A percentile compares a stretch with the other conserved stretches of the same genome.
phyloP scores from a whole-genome alignment of 2,329 filamentous ascomycete species.

The Escovopsis sp. region DNA sequence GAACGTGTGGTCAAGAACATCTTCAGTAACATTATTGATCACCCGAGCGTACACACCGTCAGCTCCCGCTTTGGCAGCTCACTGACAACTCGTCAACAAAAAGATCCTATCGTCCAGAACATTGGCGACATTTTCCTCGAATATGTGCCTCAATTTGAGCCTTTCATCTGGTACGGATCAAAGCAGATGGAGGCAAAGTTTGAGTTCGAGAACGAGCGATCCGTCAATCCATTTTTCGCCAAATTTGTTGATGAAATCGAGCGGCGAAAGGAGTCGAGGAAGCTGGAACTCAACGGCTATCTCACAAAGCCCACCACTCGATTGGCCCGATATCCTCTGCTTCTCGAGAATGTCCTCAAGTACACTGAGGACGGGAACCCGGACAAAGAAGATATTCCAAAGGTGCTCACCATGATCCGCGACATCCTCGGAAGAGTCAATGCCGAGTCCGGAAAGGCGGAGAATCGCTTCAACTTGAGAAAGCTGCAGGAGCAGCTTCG shows the following conservation, averaged over 20 bases:
- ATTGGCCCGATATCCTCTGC: constrained; percentile 79
- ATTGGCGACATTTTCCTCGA: constrained; percentile 91
- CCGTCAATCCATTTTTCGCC: constrained; percentile 67
- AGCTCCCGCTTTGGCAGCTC: constrained; percentile 78
- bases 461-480: constrained; percentile 92
- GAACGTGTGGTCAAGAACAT: constrained; percentile 89
- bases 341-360: constrained; percentile 84
- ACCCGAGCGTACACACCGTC: constrained; percentile 66
- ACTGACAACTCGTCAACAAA: constrained; percentile 82
- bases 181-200: constrained; percentile 95
- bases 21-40: constrained; percentile 87
- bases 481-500: constrained; percentile 83
- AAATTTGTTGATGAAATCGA: constrained; percentile 96
- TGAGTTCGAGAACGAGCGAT: constrained; percentile 93
- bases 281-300: constrained; percentile 93
- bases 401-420: constrained; percentile 73
- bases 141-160: constrained; percentile 81
- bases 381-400: constrained; percentile 83
- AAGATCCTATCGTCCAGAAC: constrained; percentile 72
- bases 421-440: constrained; percentile 82
- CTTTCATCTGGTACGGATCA: constrained; percentile 91
- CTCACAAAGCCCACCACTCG: constrained; percentile 94
- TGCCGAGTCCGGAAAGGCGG: constrained; percentile 86
- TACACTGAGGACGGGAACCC: constrained; percentile 79
- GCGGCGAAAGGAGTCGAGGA: constrained; percentile 86